Percentiles rank a stretch among this genome's conserved stretches.
Conservation (phyloP, 441 rosid species). For the Populus hybrid region DNA sequence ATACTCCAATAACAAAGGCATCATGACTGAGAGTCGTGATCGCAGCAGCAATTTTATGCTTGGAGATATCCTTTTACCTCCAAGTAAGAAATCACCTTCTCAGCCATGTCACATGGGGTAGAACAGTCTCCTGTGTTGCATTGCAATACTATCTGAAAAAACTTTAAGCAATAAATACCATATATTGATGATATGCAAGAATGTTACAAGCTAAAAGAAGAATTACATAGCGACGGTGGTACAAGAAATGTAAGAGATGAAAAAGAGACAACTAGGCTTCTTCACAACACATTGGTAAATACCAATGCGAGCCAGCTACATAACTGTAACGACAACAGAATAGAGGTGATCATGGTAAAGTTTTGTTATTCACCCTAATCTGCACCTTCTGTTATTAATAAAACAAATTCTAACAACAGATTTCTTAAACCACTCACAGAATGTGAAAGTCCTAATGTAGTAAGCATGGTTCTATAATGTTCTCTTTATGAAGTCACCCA, state of each 20-base stretch:
- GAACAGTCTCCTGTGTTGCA: constrained; percentile 1
- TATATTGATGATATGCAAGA: background rate
- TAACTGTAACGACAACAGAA: background rate
- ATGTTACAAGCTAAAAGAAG: background rate
- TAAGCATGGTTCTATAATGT: background rate
- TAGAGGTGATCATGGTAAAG: background rate
- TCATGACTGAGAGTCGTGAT: background rate
- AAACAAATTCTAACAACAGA: background rate
- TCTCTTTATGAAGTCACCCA: too few relatives aligned
- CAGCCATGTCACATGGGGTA: constrained; percentile 21
- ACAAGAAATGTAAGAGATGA: background rate
- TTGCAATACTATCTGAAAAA: constrained; percentile 15
- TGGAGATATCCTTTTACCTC: constrained; percentile 19
- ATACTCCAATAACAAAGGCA: background rate
- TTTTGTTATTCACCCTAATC: background rate
- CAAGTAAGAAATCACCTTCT: constrained; percentile 15
- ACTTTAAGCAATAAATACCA: background rate
- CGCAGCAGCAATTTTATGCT: background rate
- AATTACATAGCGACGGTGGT: too few relatives aligned
- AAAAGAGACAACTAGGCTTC: background rate
- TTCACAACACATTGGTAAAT: background rate
- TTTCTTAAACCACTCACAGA: background rate
- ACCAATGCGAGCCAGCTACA: background rate
- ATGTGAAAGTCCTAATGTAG: background rate
- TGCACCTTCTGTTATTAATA: background rate